Base-by-base conservation (phyloP, 352 stramenopile species). In the Thraustotheca clavata region DNA sequence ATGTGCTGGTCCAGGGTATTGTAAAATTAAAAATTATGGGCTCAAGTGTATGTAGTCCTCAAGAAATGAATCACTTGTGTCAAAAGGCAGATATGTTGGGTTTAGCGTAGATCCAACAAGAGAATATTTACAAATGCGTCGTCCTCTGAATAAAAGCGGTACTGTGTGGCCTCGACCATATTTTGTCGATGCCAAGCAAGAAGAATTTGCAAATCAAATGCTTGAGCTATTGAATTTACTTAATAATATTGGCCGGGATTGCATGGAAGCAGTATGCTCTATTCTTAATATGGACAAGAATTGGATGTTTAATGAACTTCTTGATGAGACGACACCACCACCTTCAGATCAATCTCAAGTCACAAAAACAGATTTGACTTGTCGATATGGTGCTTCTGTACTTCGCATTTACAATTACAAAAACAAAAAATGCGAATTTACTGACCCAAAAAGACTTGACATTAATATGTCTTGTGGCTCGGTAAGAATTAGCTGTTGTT, bases 371-470 rank as follows among this genome's bases (percentile, higher is more conserved):
- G 71, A 92, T 59, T 68, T n/a, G n/a, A 74, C 71, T 16, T 83
- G 86, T 41, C 82, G 88, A 46, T 93, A 90, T 50, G 84, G 84
- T 7, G 77, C 84, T 4, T 93, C 84, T 1, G 80, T 93, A 11
- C 55, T 93, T n/a, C 81, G 82, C 7, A 72, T 93, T 34, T 91
- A 91, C 76, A 91, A 89, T 60, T 93, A 91, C 60, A 67, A 50
- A 26, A 91, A 93, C 71, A 91, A 93, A 62, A 65, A 62, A 11
- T 62, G 54, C 0, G 39, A 39, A 24, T 50, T 69, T 2, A 31
- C 39, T 20, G 65, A 76, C 38, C 2, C 59, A 2, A 62, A 65
- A 22, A 62, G 29, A 62, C 78, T 47, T 75, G 75, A 27, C 77
- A 88, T 35, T 76, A 89, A 50, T 59, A 81, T 33, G 41, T 89